phyloP scores from a whole-genome alignment of 225 moss, liverwort and hornwort species.

The Antitrichia curtipendula region DNA sequence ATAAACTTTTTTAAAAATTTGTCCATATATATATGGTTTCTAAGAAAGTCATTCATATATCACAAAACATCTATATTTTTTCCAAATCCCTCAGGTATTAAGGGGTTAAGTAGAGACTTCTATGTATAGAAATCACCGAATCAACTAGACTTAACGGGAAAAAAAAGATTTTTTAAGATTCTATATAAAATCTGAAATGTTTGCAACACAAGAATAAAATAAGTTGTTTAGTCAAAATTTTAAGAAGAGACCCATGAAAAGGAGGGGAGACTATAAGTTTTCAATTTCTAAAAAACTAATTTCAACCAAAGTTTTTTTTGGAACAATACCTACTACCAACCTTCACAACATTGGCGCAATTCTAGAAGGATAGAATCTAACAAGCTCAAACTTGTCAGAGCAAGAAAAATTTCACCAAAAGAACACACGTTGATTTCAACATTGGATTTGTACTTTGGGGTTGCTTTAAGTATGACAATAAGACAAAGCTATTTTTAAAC shows the following conservation, averaged over 20 bases:
- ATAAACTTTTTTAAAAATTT: not conserved
- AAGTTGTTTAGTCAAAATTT: not conserved
- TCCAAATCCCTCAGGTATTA: fast-evolving
- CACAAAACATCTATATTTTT: not conserved
- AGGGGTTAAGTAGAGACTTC: fast-evolving
- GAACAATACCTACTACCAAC: not conserved
- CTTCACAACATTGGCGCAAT: fast-evolving
- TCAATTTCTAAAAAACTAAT: fast-evolving
- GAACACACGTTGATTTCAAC: not conserved
- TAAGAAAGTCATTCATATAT: not conserved
- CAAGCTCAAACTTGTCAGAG: fast-evolving
- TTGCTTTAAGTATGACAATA: not conserved
- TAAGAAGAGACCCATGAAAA: fast-evolving
- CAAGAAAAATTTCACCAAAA: not conserved
- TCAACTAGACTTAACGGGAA: not conserved
- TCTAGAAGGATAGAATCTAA: fast-evolving
- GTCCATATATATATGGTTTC: not conserved
- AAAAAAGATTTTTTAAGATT: not conserved
- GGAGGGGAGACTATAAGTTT: fast-evolving
- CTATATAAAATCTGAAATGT: fast-evolving
- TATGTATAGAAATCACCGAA: not conserved
- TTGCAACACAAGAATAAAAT: not conserved
- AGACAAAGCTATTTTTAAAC: not conserved
- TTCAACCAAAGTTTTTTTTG: not conserved
- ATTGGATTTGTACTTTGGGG: not conserved